Conservation (phyloP, 306 rosid species). For the Argentina anserina region DNA sequence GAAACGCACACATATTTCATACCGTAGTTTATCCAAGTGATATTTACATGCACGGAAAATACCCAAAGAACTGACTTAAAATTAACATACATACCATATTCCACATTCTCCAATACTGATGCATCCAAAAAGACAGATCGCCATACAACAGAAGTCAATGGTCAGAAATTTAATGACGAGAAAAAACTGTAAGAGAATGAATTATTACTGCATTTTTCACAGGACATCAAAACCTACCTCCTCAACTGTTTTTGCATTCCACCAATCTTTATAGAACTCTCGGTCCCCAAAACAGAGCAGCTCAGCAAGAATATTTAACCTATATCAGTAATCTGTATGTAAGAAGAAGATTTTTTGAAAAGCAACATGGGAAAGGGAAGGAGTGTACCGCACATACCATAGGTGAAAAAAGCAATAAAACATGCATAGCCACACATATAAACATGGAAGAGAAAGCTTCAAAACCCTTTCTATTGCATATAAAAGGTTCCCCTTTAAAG, state of each 20-base stretch:
- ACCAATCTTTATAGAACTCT: slow-evolving; percentile 95
- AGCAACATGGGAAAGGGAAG: not conserved
- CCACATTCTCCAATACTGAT: slow-evolving; percentile 99
- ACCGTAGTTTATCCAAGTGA: not conserved
- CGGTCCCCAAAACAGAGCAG: slow-evolving; percentile 96
- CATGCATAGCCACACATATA: slow-evolving; percentile 99
- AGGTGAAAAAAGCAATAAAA: slow-evolving; percentile 98
- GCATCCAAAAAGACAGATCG: slow-evolving; percentile 35
- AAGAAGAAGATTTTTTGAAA: slow-evolving; percentile 26
- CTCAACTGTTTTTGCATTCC: slow-evolving; percentile 96
- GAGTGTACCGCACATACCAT: slow-evolving; percentile 45
- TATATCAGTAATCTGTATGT: slow-evolving; percentile 32
- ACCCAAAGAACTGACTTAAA: not conserved
- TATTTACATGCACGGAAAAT: not conserved
- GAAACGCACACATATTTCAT: not conserved
- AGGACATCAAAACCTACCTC: slow-evolving; percentile 53
- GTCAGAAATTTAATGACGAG: slow-evolving; percentile 23
- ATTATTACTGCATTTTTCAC: slow-evolving; percentile 18
- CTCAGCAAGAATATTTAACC: slow-evolving; percentile 98
- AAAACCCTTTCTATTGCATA: slow-evolving; percentile 85
- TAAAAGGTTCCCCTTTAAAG: slow-evolving; percentile 80
- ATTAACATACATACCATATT: slow-evolving; percentile 70
- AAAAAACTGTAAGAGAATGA: slow-evolving; percentile 16
- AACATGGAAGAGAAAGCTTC: slow-evolving; percentile 95
- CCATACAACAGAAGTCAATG: slow-evolving; percentile 34